Base-by-base conservation (phyloP, 495 filamentous ascomycete species). In the Podospora tetraspora region DNA sequence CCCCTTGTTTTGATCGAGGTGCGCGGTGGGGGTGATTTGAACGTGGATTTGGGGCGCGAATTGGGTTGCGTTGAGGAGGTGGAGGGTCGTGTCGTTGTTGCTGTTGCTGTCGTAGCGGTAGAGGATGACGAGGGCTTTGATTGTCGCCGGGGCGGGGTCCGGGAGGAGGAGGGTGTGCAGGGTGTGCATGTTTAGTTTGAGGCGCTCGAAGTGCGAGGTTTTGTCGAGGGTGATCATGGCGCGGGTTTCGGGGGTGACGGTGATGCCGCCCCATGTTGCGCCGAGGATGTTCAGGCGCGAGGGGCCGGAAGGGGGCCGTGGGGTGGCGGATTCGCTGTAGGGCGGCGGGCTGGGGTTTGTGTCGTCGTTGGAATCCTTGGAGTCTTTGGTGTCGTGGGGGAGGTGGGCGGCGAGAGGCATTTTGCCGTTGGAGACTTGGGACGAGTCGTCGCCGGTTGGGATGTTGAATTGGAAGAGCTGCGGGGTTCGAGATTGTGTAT, bases 241-340 rank as follows among this genome's bases (percentile, higher is more conserved):
- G 16, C 57, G 58, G 24, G 72, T 30, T 13, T 71, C 69, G 21
- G 65, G 37, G 11, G 72, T 76, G 5, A 73, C 70, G 11, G 29
- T 73, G 13, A 76, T 64, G 72, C 74, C 74, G 56, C 74, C 74
- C 70, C 69, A 76, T 43, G 74, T 71, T 3, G 74, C 74, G 61
- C 63, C 72, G 43, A 72, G 65, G 62, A 76, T 68, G 1, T 71
- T 52, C 22, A 76, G 69, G 2, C 63, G 71, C 6, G 71, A 58
- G 22, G 63, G 69, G 9, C 65, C 61, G 24, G 59, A 21, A 24
- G 27, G 27, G 27, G 22, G 62, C n/a, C 52, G 58, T 8, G 58
- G 56, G 24, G 30, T 29, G 16, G 62, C 63, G 21, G 61, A n/a
- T 2, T 69, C 66, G 30, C 58, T 57, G 66, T 71, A 69, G 32